These are phyloP conservation scores for Hypoxylon sp. DNA, from an alignment of 2,329 filamentous ascomycete genomes.

Conservation along the genomic window DNA sequence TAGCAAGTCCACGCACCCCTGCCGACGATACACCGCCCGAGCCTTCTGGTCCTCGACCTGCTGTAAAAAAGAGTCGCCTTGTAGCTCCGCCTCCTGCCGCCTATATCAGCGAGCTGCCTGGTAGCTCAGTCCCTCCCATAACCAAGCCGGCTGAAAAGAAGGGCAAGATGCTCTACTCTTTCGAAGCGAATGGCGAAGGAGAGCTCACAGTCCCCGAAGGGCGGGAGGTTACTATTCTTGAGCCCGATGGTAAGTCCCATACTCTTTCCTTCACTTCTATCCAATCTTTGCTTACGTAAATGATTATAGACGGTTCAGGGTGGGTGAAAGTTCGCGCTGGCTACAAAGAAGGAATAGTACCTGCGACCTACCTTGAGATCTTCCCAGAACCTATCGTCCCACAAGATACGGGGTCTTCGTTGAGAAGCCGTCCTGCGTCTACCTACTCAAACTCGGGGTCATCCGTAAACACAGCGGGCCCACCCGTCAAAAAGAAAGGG, in stretches of 20 bases:
- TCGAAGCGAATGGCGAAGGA: constrained; percentile 83
- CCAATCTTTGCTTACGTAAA: constrained; percentile 51
- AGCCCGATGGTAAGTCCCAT: constrained; percentile 82
- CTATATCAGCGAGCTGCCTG: constrained; percentile 79
- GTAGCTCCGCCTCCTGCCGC: constrained; percentile 88
- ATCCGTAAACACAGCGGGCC: constrained; percentile 65
- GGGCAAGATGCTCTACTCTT: constrained; percentile 91
- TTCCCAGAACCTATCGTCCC: constrained; percentile 61
- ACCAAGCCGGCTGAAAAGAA: constrained; percentile 66
- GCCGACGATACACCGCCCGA: constrained; percentile 64
- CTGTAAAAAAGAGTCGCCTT: constrained; percentile 75
- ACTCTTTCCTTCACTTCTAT: constrained; percentile 1
- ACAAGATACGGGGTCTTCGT: constrained; percentile 61
- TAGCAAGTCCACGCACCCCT: constrained; percentile 59
- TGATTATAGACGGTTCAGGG: constrained; percentile 80
- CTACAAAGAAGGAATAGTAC: constrained; percentile 85
- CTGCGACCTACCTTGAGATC: constrained; percentile 85
- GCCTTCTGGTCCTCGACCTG: constrained; percentile 62
- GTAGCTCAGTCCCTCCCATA: constrained; percentile 56
- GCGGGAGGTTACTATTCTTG: constrained; percentile 80
- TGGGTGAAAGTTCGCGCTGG: constrained; percentile 89
- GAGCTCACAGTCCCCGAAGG: constrained; percentile 87
- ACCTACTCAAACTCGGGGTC: constrained; percentile 83
- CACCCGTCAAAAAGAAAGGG: constrained; percentile 81
- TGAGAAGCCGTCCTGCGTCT: constrained; percentile 73